phyloP scores from a whole-genome alignment of 495 filamentous ascomycete genomes.

The Aspergillus ellipticus region DNA sequence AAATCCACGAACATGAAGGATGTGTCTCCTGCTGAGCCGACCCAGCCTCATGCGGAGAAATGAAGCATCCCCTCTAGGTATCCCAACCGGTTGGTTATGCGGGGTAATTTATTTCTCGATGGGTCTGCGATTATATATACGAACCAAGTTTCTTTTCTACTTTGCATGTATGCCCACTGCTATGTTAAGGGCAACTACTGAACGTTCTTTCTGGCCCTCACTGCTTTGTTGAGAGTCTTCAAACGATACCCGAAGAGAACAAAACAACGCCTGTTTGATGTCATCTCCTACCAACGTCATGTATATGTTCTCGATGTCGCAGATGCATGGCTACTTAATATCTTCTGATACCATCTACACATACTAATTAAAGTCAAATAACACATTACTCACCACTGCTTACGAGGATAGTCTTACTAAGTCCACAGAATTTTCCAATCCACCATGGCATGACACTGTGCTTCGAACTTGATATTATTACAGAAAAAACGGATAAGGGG shows the following conservation, averaged over 20 bases:
- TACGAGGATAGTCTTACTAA: too few relatives aligned
- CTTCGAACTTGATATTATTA: neutral
- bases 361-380: neutral
- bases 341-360: neutral
- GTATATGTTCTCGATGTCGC: neutral
- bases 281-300: neutral
- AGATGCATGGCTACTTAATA: neutral
- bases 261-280: neutral
- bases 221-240: neutral
- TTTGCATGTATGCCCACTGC: neutral
- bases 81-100: neutral
- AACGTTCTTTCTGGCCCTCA: neutral
- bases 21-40: neutral
- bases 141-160: neutral
- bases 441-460: neutral
- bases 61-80: neutral
- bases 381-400: neutral
- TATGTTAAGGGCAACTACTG: neutral
- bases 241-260: neutral
- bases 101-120: neutral
- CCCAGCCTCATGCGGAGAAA: neutral
- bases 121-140: neutral
- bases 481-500: neutral
- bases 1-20: neutral
- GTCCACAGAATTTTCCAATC: neutral